Base-by-base conservation (phyloP, 2,329 filamentous ascomycete genomes). In the Dothistroma pini region DNA sequence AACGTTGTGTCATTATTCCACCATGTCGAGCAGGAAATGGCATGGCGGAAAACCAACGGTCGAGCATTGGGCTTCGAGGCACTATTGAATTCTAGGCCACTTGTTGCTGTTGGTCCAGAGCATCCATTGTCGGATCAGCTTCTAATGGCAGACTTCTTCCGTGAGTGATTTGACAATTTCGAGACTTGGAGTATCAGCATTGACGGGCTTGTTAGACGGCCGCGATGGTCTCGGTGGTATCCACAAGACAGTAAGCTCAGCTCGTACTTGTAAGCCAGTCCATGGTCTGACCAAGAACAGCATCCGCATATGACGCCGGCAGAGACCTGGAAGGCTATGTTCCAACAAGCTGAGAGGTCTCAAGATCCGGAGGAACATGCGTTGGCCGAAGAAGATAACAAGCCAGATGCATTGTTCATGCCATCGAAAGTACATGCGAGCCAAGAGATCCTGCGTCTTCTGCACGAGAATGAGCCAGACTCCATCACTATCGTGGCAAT, bases 1-100 rank as follows among this genome's bases (percentile, higher is more conserved):
- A 99, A 99, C 76, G 87, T 90, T 16, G 88, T 97, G 44, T 89
- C 91, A 25, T 81, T 97, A 63, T 97, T 99, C 79, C 89, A 97
- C 71, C 88, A 96, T 61, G 84, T 99, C 57, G 91, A 96, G 67
- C 90, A 91, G 73, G 95, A 99, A 78, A 82, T 91, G 68, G 83
- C 85, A 67, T 97, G 93, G 93, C 85, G 95, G 65, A 86, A 85
- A 72, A 78, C 84, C 12, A 83, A 86, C 48, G 89, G 89, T 19
- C 83, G 81, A 58, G 77, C 84, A 0, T 81, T 87, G 58, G 89
- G 90, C 0, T 97, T 92, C 69, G 87, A 87, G 56, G 82, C 86
- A 8, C 78, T 97, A 75, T 85, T 83, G 67, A 81, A 84, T 14
- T 86, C 80, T 74, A 96, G 90, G 76, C 93, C 74, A 16, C 41